Base-by-base conservation (phyloP, 148 eudicot species). In the Rhododendron simsii region DNA sequence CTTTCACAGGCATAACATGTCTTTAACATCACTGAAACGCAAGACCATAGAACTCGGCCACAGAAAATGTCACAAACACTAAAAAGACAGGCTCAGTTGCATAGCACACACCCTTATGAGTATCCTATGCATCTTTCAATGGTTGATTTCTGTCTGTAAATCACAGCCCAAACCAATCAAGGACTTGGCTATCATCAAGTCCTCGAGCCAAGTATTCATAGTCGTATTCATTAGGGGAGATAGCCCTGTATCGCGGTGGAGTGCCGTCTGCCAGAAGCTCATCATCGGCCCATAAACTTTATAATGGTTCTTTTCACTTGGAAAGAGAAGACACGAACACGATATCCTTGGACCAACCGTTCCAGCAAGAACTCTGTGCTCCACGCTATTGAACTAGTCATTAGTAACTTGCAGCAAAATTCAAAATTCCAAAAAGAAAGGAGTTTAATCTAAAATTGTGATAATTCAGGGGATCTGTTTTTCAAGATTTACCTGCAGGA, bases 381-480 rank as follows among this genome's bases (percentile, higher is more conserved):
- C 96, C 67, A 92, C 96, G 20, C 95, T 93, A 86, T 80, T 92
- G 87, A 93, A 91, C 91, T 90, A 90, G 84, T 89, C 95, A 50
- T 93, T 93, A 63, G 92, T 93, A 80, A 92, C 90, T 20, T 91
- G 90, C 96, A 92, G 87, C 86, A 86, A n/a, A 8, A 57, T 57
- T 57, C 63, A 57, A 16, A 16, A 57, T 16, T 5, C 48, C 48
- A 45, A 39, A 39, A 5, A 39, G 41, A 39, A 39, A 39, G 41
- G 41, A 39, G 41, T 39, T 39, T 4, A 37, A 37, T 37, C 3
- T 37, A 5, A 39, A 39, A 5, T 39, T 5, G 5, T 39, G 41
- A 39, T 4, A 39, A 39, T 6, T 39, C 41, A 39, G 41, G 41
- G 41, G 41, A 39, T 39, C 41, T 39, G 41, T 39, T 5, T 39